Percentiles rank a stretch among this genome's conserved stretches.
These are phyloP conservation scores for Protomyces arabidopsidicola DNA, from an alignment of 1,139 yeast genomes.

Conservation along the genomic window DNA sequence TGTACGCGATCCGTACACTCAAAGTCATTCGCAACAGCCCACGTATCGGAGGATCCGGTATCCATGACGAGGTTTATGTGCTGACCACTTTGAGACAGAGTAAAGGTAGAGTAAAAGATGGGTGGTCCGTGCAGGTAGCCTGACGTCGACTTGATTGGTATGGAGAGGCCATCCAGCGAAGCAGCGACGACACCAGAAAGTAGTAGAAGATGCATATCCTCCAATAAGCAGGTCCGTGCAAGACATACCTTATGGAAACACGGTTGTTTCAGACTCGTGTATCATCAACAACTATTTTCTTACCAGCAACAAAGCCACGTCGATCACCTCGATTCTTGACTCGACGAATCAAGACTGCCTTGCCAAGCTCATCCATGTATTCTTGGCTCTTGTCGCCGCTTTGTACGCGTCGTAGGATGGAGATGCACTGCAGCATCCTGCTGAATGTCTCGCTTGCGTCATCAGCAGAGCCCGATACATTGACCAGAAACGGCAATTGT, in stretches of 20 bases:
- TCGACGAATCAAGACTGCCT: conserved; percentile 26
- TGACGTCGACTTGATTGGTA: background rate
- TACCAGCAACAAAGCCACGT: conserved; percentile 20
- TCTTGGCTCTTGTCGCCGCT: conserved; percentile 52
- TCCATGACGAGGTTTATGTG: conserved; percentile 12
- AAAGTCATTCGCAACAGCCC: conserved; percentile 9
- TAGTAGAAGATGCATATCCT: background rate
- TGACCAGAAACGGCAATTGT: conserved; percentile 25
- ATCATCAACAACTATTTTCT: background rate
- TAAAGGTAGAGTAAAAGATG: background rate
- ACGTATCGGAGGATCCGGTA: conserved; percentile 20
- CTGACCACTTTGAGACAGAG: background rate
- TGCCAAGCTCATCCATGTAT: conserved; percentile 47
- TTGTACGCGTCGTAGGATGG: conserved; percentile 50
- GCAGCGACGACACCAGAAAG: background rate
- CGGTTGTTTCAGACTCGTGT: background rate
- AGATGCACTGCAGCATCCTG: conserved; percentile 54
- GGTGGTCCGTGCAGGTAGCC: background rate
- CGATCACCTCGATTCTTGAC: conserved; percentile 25
- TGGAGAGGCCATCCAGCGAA: background rate
- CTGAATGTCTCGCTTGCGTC: conserved; percentile 39
- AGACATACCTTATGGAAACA: background rate
- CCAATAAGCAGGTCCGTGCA: background rate
- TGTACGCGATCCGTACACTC: conserved; percentile 3
- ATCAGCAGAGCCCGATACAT: conserved; percentile 24